These are phyloP conservation scores for Solanum bulbocastanum DNA, from an alignment of 257 asterid genomes.

Conservation along the genomic window DNA sequence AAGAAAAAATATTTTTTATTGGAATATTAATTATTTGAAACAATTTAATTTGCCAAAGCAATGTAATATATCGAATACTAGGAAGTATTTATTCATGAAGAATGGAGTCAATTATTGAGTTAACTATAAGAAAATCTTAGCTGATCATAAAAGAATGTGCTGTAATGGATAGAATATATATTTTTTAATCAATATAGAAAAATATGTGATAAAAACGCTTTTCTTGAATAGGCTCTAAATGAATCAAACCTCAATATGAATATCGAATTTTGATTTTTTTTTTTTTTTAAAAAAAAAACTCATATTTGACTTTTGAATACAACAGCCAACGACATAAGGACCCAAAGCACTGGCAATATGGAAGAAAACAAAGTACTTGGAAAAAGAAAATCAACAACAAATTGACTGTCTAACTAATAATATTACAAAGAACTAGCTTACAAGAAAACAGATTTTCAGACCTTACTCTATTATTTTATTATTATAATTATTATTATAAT, in stretches of 20 bases:
- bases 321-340: constrained; percentile 19
- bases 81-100: neutral
- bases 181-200: too few relatives aligned
- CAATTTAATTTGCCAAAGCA: neutral
- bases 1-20: neutral
- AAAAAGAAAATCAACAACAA: neutral
- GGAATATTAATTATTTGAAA: neutral
- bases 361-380: constrained; percentile 22
- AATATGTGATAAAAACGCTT: accelerated
- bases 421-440: constrained; percentile 27
- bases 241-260: too few relatives aligned
- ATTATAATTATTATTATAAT: neutral
- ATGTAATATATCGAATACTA: neutral
- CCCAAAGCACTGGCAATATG: constrained; percentile 30
- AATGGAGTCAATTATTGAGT: neutral
- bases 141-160: too few relatives aligned
- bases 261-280: accelerated
- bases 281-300: neutral
- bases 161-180: accelerated
- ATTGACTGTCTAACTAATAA: constrained; percentile 1
- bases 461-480: neutral
- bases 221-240: too few relatives aligned
- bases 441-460: constrained; percentile 21
- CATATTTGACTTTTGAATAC: constrained; percentile 25
- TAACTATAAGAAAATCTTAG: neutral